These are phyloP conservation scores for Metschnikowia lochheadii DNA, from an alignment of 805 yeast species.

Conservation along the genomic window DNA sequence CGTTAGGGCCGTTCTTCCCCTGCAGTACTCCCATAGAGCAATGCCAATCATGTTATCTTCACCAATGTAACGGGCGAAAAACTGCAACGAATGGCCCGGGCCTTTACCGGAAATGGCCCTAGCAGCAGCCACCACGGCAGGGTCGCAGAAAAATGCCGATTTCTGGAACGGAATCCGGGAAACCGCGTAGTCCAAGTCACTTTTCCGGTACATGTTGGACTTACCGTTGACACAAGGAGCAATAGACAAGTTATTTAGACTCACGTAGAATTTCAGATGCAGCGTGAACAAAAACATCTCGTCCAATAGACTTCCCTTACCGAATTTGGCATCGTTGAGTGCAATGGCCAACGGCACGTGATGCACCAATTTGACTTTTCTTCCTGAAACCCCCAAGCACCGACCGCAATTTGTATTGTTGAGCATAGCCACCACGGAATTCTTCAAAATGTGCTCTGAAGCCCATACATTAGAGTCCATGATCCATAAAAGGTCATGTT, in stretches of 20 bases:
- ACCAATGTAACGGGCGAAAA: slow-evolving; percentile 78
- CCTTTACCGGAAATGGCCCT: slow-evolving; percentile 24
- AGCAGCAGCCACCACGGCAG: slow-evolving; percentile 29
- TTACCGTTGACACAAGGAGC: slow-evolving; percentile 94
- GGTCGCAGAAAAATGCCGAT: slow-evolving; percentile 30
- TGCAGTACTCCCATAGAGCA: slow-evolving; percentile 67
- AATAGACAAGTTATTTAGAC: slow-evolving; percentile 65
- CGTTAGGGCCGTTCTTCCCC: slow-evolving; percentile 70
- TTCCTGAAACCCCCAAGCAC: slow-evolving; percentile 17
- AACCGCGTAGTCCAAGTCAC: slow-evolving; percentile 60
- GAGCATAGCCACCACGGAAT: slow-evolving; percentile 55
- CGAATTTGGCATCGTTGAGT: slow-evolving; percentile 8
- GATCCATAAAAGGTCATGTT: slow-evolving; percentile 75
- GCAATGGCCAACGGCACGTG: slow-evolving; percentile 69
- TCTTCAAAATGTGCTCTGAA: slow-evolving; percentile 53
- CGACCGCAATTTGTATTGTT: slow-evolving; percentile 52
- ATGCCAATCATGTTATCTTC: slow-evolving; percentile 93
- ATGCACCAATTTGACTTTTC: slow-evolving; percentile 66
- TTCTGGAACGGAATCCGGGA: slow-evolving; percentile 27
- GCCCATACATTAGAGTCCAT: slow-evolving; percentile 86
- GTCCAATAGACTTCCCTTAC: slow-evolving; percentile 43
- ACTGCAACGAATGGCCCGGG: slow-evolving; percentile 52
- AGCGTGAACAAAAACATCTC: slow-evolving; percentile 82
- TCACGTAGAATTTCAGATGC: slow-evolving; percentile 80
- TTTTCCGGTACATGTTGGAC: slow-evolving; percentile 69